Evolutionary conservation across 177 flowering plant genomes (phyloP), one percentile per base, ranked within the genome.

Genomic region (Vitis hybrid): DNA sequence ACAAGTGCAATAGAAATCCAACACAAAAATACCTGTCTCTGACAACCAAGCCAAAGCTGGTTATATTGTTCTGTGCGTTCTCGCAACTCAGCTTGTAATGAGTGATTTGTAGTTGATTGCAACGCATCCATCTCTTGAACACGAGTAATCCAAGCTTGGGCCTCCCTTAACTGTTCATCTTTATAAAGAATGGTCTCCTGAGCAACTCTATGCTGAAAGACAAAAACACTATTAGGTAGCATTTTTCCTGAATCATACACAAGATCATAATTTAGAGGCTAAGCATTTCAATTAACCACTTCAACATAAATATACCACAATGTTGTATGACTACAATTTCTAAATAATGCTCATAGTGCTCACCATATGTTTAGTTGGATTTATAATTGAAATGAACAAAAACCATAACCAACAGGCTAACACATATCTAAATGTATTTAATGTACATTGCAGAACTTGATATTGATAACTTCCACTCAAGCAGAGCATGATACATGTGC

Each of bases 151-250:
- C 98, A 95, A 54, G 90, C 82, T 66, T 95, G 97, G 19, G 92
- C 91, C 75, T 94, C 98, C 79, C 97, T 87, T 70, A 95, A 59
- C 56, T 90, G 97, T 60, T 86, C 97, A 74, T 95, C 99, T 78
- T 87, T 93, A 72, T 73, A 89, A 12, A 87, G 66, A 56, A 93
- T 82, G 59, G 88, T 77, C 73, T 95, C 98, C 74, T 91, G 97
- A 70, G 88, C 91, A 82, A 69, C 87, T 79, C 97, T 90, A 80
- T 91, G 81, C 99, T 95, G 97, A 62, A 82, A 72, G 54, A 80
- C 21, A 27, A 46, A 49, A 56, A 0, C 9, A 40, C 4, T 60
- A 30, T 60, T 27, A 78, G 64, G 50, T 14, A 40, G 19, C 64
- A 32, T 57, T 27, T 11, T 3, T 60, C 54, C 46, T 35, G 46